Conservation (phyloP, 2,329 filamentous ascomycete species). For the Monilinia fructigena region DNA sequence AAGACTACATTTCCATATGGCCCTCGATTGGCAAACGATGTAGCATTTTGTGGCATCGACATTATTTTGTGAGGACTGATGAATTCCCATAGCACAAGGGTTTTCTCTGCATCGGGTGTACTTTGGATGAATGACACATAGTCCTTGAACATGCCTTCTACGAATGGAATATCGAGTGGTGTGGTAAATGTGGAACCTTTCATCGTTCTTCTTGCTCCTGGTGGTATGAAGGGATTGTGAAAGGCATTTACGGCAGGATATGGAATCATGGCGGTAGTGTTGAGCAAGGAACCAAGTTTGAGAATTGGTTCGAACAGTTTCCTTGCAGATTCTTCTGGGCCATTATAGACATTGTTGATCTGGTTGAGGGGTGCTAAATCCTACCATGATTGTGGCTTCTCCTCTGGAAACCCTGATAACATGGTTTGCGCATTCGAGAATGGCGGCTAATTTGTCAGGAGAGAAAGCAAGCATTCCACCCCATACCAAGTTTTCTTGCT, state of each 20-base stretch:
- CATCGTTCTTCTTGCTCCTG: constrained; percentile 41
- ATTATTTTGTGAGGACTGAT: constrained; percentile 29
- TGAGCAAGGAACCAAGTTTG: constrained; percentile 34
- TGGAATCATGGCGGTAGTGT: constrained; percentile 36
- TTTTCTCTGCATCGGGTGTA: constrained; percentile 26
- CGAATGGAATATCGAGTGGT: constrained; percentile 37
- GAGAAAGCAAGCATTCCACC: constrained; percentile 28
- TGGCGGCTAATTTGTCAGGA: constrained; percentile 17
- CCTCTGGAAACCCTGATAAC: constrained; percentile 20
- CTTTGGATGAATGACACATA: constrained; percentile 37
- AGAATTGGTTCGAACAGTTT: constrained; percentile 37
- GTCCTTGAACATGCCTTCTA: constrained; percentile 35
- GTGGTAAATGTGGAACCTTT: constrained; percentile 42
- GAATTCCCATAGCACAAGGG: constrained; percentile 34
- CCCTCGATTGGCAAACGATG: constrained; percentile 36
- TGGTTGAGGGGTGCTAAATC: neutral
- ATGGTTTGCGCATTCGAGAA: constrained; percentile 27
- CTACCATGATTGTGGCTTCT: constrained; percentile 11
- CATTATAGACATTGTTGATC: constrained; percentile 39
- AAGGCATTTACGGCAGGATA: constrained; percentile 41
- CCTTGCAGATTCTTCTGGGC: constrained; percentile 36
- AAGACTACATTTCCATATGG: constrained; percentile 35
- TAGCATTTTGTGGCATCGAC: constrained; percentile 30
- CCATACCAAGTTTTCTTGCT: constrained; percentile 37
- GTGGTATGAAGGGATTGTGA: constrained; percentile 35